Evolutionary conservation across 305 asterid genomes (phyloP).

Genomic region (Fraxinus albicans): DNA sequence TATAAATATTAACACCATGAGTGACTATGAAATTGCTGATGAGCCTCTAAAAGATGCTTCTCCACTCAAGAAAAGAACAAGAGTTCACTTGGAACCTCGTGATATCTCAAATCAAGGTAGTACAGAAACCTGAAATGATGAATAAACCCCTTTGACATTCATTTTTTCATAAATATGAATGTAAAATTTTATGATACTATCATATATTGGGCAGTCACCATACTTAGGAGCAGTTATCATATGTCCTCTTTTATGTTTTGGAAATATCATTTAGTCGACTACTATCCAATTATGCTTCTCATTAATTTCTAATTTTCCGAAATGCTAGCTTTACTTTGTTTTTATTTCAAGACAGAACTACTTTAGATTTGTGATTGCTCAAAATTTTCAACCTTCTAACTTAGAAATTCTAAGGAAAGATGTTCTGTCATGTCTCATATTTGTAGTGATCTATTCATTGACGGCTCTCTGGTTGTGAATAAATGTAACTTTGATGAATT

Average conservation of each 20-base stretch:
- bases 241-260: neutral
- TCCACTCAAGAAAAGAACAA: constrained; percentile 56
- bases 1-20: constrained; percentile 31
- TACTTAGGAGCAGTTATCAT: constrained; percentile 7
- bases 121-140: neutral
- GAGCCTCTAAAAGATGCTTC: constrained; percentile 45
- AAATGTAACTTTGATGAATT: neutral
- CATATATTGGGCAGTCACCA: neutral
- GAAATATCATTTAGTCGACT: neutral
- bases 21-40: constrained; percentile 51
- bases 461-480: neutral
- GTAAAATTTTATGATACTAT: neutral
- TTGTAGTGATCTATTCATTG: neutral
- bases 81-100: constrained; percentile 38
- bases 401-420: too few species aligned
- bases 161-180: neutral
- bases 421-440: neutral
- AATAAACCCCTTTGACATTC: neutral
- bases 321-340: neutral
- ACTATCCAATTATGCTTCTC: neutral
- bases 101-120: constrained; percentile 60
- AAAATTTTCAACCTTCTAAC: neutral
- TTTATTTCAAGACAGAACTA: neutral
- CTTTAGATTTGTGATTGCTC: neutral
- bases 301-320: neutral